phyloP scores from a whole-genome alignment of 129 eudicot genomes.

The Scalesia atractyloides region DNA sequence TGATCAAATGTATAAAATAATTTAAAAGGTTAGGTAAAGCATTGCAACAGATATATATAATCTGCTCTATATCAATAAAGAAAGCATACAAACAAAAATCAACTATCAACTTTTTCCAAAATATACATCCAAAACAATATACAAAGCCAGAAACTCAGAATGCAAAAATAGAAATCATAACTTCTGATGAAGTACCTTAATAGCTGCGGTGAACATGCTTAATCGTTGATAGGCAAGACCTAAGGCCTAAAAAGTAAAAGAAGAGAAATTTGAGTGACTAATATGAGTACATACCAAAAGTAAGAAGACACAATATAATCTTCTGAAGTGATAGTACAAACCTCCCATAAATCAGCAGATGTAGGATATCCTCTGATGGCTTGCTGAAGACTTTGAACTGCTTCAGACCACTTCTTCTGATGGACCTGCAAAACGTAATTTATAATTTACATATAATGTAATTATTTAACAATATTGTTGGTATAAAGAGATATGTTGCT shows the following conservation, averaged over 20 bases:
- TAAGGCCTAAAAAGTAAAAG: conserved; percentile 55
- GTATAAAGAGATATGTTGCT: conserved; percentile 4
- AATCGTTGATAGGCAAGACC: conserved; percentile 94
- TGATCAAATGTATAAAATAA: conserved; percentile 15
- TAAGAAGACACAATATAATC: conserved; percentile 9
- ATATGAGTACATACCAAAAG: conserved; percentile 14
- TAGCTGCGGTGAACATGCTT: conserved; percentile 97
- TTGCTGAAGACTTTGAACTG: conserved; percentile 91
- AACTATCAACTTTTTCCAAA: conserved; percentile 12
- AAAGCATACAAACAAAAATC: conserved; percentile 14
- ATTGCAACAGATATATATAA: conserved; percentile 3
- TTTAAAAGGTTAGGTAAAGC: conserved; percentile 1
- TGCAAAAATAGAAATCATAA: conserved; percentile 15
- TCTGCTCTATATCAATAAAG: conserved; percentile 1
- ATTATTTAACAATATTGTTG: neutral
- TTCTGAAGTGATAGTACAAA: conserved; percentile 31
- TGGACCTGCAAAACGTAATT: conserved; percentile 54
- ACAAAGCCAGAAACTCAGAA: neutral
- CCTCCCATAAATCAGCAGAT: conserved; percentile 98
- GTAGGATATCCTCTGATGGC: conserved; percentile 95
- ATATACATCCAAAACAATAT: neutral
- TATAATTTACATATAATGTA: neutral
- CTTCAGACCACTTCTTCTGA: conserved; percentile 82
- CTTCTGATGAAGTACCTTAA: conserved; percentile 57
- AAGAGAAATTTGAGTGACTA: conserved; percentile 29